Base-by-base conservation (phyloP, 2,329 filamentous ascomycete genomes). In the Botryotinia narcissicola region DNA sequence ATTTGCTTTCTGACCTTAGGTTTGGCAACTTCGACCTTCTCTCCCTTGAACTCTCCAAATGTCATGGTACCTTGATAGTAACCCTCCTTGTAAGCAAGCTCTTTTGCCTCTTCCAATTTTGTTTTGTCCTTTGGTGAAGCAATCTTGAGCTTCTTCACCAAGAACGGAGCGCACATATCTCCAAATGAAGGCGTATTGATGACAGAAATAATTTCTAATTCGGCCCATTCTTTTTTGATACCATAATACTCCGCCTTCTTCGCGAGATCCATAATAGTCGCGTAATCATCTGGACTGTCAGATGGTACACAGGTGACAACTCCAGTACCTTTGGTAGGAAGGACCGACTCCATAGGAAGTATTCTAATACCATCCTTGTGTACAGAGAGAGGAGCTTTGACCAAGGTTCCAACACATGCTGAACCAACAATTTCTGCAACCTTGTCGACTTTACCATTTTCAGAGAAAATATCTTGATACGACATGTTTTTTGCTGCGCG, bases 191-290 rank as follows among this genome's bases (percentile, higher is more conserved):
- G 95, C 0, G 96, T 98, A 74, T 94, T 87, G 76, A 97, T 97
- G 78, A 99, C 92, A 70, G 96, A 94, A 75, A 94, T 82, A 73
- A 98, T 95, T 76, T 98, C 93, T 72, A 95, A 86, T 81, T 97
- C 93, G 5, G 93, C 94, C 96, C 96, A 99, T 82, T 97, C 94
- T 84, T 97, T 96, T 85, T 97, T 88, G 81, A 99, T 98, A 70
- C 93, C 92, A 83, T 99, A 97, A 86, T 93, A 98, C 12, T 97
- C 95, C 0, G 95, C 89, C 86, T 99, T 99, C 87, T 98, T 98
- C 57, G 90, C 89, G 74, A 99, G 88, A 76, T 99, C 96, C 63
- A 89, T 88, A 60, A 95, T 87, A 44, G 94, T 99, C 62, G 94
- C 94, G 82, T 92, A 99, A 81, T 99, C 96, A 81, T 99, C 96